A percentile compares a stretch with the other conserved stretches of the same genome.
Conservation (phyloP, 768 basidiomycete genomes). For the Calocera viscosa region DNA sequence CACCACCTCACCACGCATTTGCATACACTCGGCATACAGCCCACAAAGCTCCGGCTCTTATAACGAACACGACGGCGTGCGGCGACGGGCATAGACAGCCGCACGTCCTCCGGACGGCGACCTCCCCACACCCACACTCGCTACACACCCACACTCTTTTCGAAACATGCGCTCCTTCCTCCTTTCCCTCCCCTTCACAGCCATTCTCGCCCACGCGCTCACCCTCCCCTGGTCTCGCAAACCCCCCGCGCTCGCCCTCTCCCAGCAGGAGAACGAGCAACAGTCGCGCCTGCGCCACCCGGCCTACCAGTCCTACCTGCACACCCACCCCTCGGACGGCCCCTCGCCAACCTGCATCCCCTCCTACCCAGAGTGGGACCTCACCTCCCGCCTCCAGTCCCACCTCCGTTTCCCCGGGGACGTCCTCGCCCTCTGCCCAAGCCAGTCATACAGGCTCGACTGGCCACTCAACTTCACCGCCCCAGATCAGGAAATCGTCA, state of each 20-base stretch:
- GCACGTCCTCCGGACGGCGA: background rate
- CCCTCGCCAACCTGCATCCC: background rate
- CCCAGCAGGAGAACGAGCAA: background rate
- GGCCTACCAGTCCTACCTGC: background rate
- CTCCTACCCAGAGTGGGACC: background rate
- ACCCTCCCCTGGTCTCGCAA: background rate
- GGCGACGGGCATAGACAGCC: too few species aligned
- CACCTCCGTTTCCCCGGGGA: constrained; percentile 35
- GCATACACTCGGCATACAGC: background rate
- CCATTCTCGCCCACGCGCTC: background rate
- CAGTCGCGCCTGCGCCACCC: background rate
- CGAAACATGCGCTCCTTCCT: background rate
- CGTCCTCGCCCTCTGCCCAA: constrained; percentile 52
- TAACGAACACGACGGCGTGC: too few species aligned
- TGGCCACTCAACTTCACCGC: constrained; percentile 55
- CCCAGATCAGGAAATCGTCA: constrained; percentile 68
- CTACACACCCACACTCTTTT: background rate
- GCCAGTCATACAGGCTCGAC: constrained; percentile 47
- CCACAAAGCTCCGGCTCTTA: background rate
- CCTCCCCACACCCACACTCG: background rate
- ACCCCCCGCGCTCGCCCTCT: background rate
- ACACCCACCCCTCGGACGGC: background rate
- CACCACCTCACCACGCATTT: background rate
- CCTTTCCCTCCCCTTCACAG: background rate
- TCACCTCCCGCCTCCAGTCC: constrained; percentile 1